A percentile compares a stretch with the other conserved stretches of the same genome.
These are phyloP conservation scores for Quercus engelmannii DNA, from an alignment of 306 rosid species.

Conservation along the genomic window DNA sequence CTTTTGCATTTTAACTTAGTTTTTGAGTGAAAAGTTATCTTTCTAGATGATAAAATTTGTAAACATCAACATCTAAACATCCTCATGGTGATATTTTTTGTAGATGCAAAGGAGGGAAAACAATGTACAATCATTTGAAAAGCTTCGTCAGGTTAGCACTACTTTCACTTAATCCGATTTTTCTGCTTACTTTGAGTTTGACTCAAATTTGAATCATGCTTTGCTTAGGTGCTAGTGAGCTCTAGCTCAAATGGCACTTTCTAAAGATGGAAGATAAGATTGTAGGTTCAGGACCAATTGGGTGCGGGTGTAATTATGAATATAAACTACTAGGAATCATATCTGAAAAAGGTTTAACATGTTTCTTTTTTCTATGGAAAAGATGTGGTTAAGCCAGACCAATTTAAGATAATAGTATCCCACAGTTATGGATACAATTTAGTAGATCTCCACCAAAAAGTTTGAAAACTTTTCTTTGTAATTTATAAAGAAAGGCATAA, in stretches of 20 bases:
- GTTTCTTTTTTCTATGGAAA: neutral
- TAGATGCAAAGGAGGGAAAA: conserved; percentile 98
- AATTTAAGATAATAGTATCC: neutral
- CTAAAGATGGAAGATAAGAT: no score
- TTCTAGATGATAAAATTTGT: neutral
- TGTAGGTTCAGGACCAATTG: no score
- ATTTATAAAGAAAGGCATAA: neutral
- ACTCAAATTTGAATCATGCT: neutral
- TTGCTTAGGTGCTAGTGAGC: neutral
- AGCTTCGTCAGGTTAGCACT: conserved; percentile 87
- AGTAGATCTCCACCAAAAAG: neutral
- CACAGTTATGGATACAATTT: neutral
- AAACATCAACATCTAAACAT: neutral
- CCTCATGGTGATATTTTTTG: conserved; percentile 17
- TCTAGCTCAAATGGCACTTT: no score
- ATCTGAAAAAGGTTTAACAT: neutral
- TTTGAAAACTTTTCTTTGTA: neutral
- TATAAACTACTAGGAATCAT: neutral
- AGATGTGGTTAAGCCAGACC: neutral
- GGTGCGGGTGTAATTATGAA: no score
- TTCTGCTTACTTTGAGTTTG: neutral
- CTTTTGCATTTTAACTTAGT: conserved; percentile 19
- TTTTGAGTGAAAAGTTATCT: conserved; percentile 26
- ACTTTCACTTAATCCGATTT: neutral
- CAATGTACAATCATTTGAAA: conserved; percentile 96